These are phyloP conservation scores for Termitomyces sp. DNA, from an alignment of 768 basidiomycete genomes.

Conservation along the genomic window DNA sequence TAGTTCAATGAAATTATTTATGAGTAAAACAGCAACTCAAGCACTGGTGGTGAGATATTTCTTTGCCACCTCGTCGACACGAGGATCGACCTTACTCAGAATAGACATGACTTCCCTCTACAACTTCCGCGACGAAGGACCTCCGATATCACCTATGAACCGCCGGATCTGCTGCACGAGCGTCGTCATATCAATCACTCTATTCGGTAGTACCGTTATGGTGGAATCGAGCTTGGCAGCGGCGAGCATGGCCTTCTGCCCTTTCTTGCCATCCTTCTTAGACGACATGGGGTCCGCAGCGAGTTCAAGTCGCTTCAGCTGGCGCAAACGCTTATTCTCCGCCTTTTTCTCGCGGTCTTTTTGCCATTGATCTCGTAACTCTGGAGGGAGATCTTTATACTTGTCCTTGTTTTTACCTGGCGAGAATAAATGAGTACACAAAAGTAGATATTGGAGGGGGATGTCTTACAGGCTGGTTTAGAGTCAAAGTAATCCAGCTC, in stretches of 20 bases:
- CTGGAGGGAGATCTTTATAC: slow-evolving; percentile 46
- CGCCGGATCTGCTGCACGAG: slow-evolving; percentile 66
- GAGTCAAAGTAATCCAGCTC: slow-evolving; percentile 28
- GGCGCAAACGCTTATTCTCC: slow-evolving; percentile 62
- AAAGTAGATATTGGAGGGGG: not conserved
- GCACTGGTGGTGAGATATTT: slow-evolving; percentile 1
- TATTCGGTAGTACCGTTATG: slow-evolving; percentile 41
- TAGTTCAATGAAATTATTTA: not conserved
- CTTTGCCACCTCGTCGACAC: slow-evolving; percentile 1
- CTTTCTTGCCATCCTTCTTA: slow-evolving; percentile 69
- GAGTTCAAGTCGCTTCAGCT: slow-evolving; percentile 46
- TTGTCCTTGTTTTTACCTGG: slow-evolving; percentile 50
- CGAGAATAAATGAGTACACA: not conserved
- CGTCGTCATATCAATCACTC: slow-evolving; percentile 61
- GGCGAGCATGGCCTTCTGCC: slow-evolving; percentile 61
- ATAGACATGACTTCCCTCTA: slow-evolving; percentile 13
- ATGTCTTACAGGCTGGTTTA: slow-evolving; percentile 49
- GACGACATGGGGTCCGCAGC: slow-evolving; percentile 60
- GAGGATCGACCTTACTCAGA: slow-evolving; percentile 9
- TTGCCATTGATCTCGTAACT: slow-evolving; percentile 70
- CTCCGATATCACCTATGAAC: slow-evolving; percentile 60
- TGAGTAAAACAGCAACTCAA: not conserved
- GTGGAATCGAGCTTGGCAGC: slow-evolving; percentile 48
- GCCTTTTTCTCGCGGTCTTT: slow-evolving; percentile 85
- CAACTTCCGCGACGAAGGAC: slow-evolving; percentile 25